Base-by-base conservation (phyloP, 768 basidiomycete species). In the Amanita pseudoporphyria region DNA sequence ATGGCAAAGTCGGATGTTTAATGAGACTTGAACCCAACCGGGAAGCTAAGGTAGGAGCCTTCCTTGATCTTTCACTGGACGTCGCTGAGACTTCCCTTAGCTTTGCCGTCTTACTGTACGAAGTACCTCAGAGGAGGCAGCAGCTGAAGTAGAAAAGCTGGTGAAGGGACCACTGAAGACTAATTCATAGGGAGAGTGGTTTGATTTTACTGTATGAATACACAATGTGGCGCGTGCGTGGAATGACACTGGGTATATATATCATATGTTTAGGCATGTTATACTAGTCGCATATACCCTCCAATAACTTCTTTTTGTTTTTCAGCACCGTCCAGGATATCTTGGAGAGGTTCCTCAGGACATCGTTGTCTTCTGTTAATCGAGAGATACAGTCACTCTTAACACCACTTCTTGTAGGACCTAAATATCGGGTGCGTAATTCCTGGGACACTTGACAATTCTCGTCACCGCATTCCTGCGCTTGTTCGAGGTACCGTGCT, bases 1-100 rank as follows among this genome's bases (percentile, higher is more conserved):
- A 86, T 3, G 95, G 95, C 30, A 98, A 98, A 67, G 90, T 98
- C 44, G 96, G 96, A 5, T 98, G 96, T 61, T 70, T 99, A 54
- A 66, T 97, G 55, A 78, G 96, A 48, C 64, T 97, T 24, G 96
- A 99, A 65, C 96, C 96, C 2, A 99, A 97, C 68, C 78, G 81
- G 46, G 93, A 96, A 52, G 96, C 95, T 22, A 95, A 96, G 77
- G 92, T 91, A 60, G 45, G 76, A 10, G 53, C 32, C 53, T 44
- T 35, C 37, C 39, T 43, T 26, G 9, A 16, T 5, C 14, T 12
- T 13, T 22, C 14, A 42, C 24, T 42, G 10, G 24, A 12, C 35
- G 35, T 24, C 24, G 46, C 45, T 54, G 6, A n/a, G 5, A 16
- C 7, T n/a, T 14, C n/a, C 49, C 42, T 38, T 60, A 95, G 89